Conservation (phyloP, 495 filamentous ascomycete genomes). For the Neohortaea acidophila region DNA sequence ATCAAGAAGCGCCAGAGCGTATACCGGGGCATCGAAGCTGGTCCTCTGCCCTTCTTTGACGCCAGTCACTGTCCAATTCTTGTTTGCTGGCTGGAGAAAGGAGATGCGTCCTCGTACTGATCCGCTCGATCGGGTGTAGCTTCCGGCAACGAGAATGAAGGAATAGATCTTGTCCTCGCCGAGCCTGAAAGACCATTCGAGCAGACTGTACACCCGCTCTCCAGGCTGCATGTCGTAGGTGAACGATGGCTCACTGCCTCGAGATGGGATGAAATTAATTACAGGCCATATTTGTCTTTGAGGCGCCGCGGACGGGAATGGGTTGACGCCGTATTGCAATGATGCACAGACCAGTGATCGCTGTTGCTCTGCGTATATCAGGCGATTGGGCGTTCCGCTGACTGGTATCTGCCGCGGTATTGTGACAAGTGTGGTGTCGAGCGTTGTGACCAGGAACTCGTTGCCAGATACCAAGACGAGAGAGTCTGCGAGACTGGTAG, state of each 20-base stretch:
- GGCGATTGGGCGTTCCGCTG: conserved; percentile 34
- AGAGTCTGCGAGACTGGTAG: conserved; percentile 19
- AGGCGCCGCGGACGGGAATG: conserved; percentile 30
- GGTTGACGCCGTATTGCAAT: conserved; percentile 24
- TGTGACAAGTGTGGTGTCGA: conserved; percentile 32
- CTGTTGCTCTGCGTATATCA: conserved; percentile 38
- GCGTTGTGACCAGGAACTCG: conserved; percentile 35
- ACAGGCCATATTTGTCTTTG: conserved; percentile 11
- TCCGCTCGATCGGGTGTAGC: conserved; percentile 1
- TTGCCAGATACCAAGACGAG: conserved; percentile 22
- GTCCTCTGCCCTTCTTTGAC: neutral
- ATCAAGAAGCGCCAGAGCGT: conserved; percentile 13
- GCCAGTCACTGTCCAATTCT: conserved; percentile 4
- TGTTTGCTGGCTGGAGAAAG: conserved; percentile 10
- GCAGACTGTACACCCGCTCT: conserved; percentile 12
- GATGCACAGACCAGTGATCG: conserved; percentile 39
- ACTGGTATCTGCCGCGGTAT: conserved; percentile 38
- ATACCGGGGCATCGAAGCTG: conserved; percentile 11
- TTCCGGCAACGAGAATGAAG: conserved; percentile 13
- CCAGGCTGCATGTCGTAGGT: conserved; percentile 13
- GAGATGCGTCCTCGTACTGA: conserved; percentile 8
- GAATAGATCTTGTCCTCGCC: conserved; percentile 12
- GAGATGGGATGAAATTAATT: conserved; percentile 9
- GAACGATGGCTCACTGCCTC: neutral
- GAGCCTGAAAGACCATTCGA: conserved; percentile 15